A percentile compares a stretch with the other conserved stretches of the same genome.
Conservation (phyloP, 23 red algal species). For the Porphyridium purpureum region DNA sequence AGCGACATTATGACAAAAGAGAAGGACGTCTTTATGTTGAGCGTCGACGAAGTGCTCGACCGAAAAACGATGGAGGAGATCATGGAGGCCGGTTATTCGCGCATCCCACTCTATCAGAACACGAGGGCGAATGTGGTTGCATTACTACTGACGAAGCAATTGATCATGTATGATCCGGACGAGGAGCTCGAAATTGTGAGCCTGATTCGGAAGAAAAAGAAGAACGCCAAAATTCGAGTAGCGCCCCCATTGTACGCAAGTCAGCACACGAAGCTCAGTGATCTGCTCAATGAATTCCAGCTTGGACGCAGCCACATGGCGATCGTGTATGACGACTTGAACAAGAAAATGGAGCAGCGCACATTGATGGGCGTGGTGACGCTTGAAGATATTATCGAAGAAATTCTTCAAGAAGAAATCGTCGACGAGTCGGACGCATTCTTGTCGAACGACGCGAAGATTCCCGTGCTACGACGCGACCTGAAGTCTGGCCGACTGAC, state of each 20-base stretch:
- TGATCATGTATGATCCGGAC: constrained; percentile 32
- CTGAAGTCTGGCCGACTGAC: not conserved
- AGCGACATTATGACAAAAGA: constrained; percentile 26
- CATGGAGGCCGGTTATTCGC: constrained; percentile 3
- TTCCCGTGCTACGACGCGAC: not conserved
- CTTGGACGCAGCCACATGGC: constrained; percentile 21
- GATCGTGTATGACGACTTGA: constrained; percentile 17
- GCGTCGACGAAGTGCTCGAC: constrained; percentile 22
- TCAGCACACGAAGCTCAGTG: not conserved
- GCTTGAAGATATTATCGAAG: constrained; percentile 47
- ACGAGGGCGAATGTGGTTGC: constrained; percentile 10
- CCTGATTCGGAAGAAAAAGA: not conserved
- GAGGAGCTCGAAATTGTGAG: constrained; percentile 3
- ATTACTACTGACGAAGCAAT: constrained; percentile 23
- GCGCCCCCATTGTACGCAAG: not conserved
- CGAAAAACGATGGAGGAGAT: constrained; percentile 14
- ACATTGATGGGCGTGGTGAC: constrained; percentile 23
- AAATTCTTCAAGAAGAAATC: constrained; percentile 41
- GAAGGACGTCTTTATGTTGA: constrained; percentile 23
- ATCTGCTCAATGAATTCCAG: constrained; percentile 37
- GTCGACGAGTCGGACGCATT: constrained; percentile 47
- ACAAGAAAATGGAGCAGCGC: not conserved
- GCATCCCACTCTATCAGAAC: constrained; percentile 8
- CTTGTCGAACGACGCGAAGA: not conserved
- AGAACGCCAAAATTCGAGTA: not conserved